Percentiles rank a stretch among this genome's conserved stretches.
These are phyloP conservation scores for Colletotrichum lindemuthianum DNA, from an alignment of 2,329 filamentous ascomycete species.

Conservation along the genomic window DNA sequence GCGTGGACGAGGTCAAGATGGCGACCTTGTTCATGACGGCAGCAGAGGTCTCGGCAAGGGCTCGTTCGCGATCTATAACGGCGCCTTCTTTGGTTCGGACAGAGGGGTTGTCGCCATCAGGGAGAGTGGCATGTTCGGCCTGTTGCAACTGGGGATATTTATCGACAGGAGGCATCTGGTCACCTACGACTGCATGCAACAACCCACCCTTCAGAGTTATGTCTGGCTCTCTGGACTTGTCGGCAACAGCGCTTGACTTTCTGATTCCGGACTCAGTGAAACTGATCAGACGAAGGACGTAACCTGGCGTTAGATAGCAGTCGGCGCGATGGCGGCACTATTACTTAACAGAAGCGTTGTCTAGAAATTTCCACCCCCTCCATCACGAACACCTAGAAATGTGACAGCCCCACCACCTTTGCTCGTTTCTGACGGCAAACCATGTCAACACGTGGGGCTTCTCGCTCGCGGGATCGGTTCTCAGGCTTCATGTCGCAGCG, in stretches of 20 bases:
- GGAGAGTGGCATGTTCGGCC: background rate
- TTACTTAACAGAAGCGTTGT: conserved; percentile 17
- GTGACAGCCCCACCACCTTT: conserved; percentile 10
- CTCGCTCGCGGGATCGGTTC: conserved; percentile 14
- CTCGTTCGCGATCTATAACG: conserved; percentile 23
- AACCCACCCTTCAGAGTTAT: background rate
- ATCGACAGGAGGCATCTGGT: conserved; percentile 23
- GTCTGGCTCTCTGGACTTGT: background rate
- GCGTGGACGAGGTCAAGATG: conserved; percentile 51
- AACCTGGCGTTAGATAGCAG: background rate
- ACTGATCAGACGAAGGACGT: background rate
- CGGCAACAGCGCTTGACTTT: conserved; percentile 20
- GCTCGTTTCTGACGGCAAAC: conserved; percentile 21
- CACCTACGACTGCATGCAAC: conserved; percentile 15
- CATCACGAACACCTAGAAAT: conserved; percentile 1
- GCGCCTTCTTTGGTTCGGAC: conserved; percentile 4
- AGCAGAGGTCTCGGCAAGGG: conserved; percentile 31
- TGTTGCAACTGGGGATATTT: conserved; percentile 24
- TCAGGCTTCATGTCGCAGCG: conserved; percentile 7
- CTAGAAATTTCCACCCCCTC: conserved; percentile 33
- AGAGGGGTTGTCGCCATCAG: background rate
- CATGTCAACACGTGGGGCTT: conserved; percentile 33
- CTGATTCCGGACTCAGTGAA: background rate
- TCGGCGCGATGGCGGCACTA: background rate
- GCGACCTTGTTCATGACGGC: conserved; percentile 48